phyloP scores from a whole-genome alignment of 2,329 filamentous ascomycete genomes.

The Sporothrix protearum region DNA sequence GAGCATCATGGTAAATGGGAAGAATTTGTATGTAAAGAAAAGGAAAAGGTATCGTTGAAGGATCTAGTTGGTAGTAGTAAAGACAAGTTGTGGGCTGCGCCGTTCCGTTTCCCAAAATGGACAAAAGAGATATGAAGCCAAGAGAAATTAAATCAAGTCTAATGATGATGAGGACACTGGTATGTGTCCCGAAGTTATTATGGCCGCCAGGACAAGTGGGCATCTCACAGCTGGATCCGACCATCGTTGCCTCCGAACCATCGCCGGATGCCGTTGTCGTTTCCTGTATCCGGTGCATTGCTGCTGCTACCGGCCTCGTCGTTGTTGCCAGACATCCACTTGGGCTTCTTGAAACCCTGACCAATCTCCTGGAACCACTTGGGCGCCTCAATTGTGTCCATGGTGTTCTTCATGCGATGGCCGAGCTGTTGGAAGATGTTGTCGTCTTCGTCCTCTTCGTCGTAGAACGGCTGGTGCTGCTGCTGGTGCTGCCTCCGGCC shows the following conservation, averaged over 20 bases:
- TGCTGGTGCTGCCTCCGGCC: constrained; percentile 6
- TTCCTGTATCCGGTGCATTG: constrained; percentile 15
- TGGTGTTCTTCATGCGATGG: constrained; percentile 84
- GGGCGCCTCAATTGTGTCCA: constrained; percentile 77
- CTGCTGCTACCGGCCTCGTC: constrained; percentile 34
- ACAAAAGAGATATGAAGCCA: constrained; percentile 1
- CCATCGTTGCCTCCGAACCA: constrained; percentile 55
- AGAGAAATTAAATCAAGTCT: not conserved
- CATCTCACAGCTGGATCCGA: constrained; percentile 33
- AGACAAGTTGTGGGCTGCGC: not conserved
- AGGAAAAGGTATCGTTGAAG: not conserved
- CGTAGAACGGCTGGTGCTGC: not conserved
- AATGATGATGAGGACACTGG: not conserved
- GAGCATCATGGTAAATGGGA: not conserved
- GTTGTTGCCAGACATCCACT: constrained; percentile 68
- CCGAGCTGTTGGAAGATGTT: constrained; percentile 81
- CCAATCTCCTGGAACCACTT: constrained; percentile 75
- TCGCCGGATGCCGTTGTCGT: constrained; percentile 44
- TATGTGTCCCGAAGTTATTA: not conserved
- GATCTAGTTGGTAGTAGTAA: constrained; percentile 8
- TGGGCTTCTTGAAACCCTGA: constrained; percentile 68
- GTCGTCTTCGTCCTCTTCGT: constrained; percentile 57
- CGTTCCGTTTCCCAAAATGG: not conserved
- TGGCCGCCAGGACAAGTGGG: not conserved
- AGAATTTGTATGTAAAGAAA: not conserved